phyloP scores from a whole-genome alignment of 805 yeast species.

The Starmerella powellii region DNA sequence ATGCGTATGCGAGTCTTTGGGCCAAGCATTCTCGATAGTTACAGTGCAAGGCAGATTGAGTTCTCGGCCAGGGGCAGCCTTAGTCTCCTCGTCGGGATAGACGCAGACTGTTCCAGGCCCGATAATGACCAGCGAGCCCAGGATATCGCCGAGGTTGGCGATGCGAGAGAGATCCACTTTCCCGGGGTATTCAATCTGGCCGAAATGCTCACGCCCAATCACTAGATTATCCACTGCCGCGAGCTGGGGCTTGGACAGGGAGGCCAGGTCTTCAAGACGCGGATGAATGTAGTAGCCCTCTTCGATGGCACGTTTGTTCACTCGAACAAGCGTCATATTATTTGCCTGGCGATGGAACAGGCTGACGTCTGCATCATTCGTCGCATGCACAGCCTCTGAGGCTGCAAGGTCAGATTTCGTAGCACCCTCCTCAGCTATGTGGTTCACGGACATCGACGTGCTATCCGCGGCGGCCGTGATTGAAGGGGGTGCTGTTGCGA shows the following conservation, averaged over 20 bases:
- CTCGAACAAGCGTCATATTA: conserved; percentile 17
- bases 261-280: conserved; percentile 46
- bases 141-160: conserved; percentile 44
- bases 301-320: conserved; percentile 24
- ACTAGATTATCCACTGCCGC: conserved; percentile 48
- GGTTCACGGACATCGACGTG: not conserved
- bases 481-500: conserved; percentile 12
- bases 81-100: conserved; percentile 51
- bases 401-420: not conserved
- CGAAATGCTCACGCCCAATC: conserved; percentile 64
- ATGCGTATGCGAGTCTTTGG: conserved; percentile 42
- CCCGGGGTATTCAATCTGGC: conserved; percentile 52
- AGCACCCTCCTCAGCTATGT: conserved; percentile 1
- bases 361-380: conserved; percentile 10
- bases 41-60: conserved; percentile 62
- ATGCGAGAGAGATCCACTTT: conserved; percentile 70
- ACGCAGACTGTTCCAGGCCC: conserved; percentile 49
- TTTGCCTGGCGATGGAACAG: conserved; percentile 16
- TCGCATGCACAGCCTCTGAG: not conserved
- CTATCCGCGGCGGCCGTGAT: not conserved
- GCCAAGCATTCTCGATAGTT: conserved; percentile 65
- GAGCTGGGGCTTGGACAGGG: conserved; percentile 44
- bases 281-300: conserved; percentile 73
- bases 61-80: conserved; percentile 60
- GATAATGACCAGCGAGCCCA: conserved; percentile 54